Evolutionary conservation across 1,284 basidiomycete genomes (phyloP).

Genomic region (Cystobasidiaceae sp.): DNA sequence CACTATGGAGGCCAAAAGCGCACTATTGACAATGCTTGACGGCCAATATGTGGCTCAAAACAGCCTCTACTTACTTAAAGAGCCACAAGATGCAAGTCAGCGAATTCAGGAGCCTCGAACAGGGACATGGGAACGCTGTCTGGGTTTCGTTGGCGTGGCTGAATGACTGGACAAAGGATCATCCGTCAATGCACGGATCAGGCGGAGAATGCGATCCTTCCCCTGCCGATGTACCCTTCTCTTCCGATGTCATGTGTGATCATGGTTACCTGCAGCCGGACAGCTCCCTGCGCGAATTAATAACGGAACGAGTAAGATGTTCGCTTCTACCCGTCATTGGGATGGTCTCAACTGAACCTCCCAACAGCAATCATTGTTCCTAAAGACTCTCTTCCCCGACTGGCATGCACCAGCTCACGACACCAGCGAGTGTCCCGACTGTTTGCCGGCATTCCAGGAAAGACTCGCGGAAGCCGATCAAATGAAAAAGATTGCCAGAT

Average conservation of each 20-base stretch:
- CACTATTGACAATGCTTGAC: not conserved
- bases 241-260: constrained; percentile 60
- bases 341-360: too few species aligned
- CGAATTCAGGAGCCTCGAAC: constrained; percentile 48
- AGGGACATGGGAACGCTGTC: not conserved
- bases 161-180: constrained; percentile 63
- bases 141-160: constrained; percentile 68
- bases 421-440: constrained; percentile 53
- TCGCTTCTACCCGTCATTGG: not conserved
- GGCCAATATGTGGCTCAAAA: not conserved
- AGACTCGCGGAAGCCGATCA: constrained; percentile 59
- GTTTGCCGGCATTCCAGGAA: constrained; percentile 56
- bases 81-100: constrained; percentile 59
- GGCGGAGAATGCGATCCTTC: constrained; percentile 55
- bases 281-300: constrained; percentile 38
- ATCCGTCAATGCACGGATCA: constrained; percentile 65
- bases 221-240: constrained; percentile 58
- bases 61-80: constrained; percentile 63
- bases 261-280: constrained; percentile 59
- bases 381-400: constrained; percentile 58
- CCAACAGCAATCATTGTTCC: constrained; percentile 55
- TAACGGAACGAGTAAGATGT: constrained; percentile 56
- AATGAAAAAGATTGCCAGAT: constrained; percentile 29
- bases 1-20: not conserved
- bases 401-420: constrained; percentile 53